Evolutionary conservation across 108 stramenopile species (phyloP).

Genomic region (Fistulifera solaris): DNA sequence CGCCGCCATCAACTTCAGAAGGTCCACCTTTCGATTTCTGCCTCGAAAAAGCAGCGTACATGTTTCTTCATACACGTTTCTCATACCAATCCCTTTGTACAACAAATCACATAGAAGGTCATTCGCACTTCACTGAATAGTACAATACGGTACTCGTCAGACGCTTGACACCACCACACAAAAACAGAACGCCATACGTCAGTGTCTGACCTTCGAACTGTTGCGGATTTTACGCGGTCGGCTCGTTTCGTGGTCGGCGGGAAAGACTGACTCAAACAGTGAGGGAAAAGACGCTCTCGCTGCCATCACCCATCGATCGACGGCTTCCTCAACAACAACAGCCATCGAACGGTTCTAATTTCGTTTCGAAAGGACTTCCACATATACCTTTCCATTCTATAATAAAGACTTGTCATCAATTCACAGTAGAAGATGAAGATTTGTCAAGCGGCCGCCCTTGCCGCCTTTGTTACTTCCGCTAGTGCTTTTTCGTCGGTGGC

Average conservation of each 20-base stretch:
- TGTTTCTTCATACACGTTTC: background rate
- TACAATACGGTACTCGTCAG: background rate
- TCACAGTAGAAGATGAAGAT: slow-evolving; percentile 15
- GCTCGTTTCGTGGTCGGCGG: too few species aligned
- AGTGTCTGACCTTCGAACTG: too few species aligned
- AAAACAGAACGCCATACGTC: slow-evolving; percentile 2
- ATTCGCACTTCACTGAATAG: too few species aligned
- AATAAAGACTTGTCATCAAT: background rate
- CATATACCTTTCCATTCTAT: background rate
- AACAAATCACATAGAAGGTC: too few species aligned
- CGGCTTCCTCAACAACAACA: too few species aligned
- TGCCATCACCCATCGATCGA: too few species aligned
- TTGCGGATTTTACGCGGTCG: too few species aligned
- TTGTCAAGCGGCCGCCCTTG: slow-evolving; percentile 12
- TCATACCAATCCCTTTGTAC: background rate
- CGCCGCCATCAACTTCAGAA: too few species aligned
- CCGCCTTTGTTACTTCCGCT: slow-evolving; percentile 12
- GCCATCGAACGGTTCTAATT: too few species aligned
- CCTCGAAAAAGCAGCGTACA: background rate
- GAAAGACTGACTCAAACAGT: too few species aligned
- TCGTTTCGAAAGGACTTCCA: background rate
- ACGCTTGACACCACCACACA: slow-evolving; percentile 1
- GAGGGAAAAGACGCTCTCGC: too few species aligned
- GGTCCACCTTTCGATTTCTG: background rate
- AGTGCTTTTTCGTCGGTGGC: background rate